Evolutionary conservation across 371 early-diverging fungal species (phyloP).

Genomic region (Rhizopus sp.): DNA sequence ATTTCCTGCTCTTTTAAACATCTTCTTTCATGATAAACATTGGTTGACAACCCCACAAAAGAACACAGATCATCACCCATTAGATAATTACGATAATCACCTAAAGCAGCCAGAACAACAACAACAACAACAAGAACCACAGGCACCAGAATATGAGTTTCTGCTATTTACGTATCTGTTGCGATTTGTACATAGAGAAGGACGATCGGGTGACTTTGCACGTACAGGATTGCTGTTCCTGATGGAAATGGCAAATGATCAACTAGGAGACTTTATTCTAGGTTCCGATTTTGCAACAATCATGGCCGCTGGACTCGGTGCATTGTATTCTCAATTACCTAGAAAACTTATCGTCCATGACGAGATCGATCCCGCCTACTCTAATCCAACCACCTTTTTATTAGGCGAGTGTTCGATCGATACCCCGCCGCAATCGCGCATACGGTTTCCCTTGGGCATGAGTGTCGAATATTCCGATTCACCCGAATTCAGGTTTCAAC

Average conservation of each 20-base stretch:
- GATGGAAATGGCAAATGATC: constrained; percentile 79
- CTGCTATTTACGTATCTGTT: constrained; percentile 86
- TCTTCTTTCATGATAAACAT: constrained; percentile 86
- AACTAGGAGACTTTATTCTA: constrained; percentile 78
- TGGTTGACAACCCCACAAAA: constrained; percentile 75
- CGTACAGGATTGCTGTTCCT: constrained; percentile 88
- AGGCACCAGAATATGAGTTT: constrained; percentile 73
- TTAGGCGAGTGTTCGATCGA: constrained; percentile 23
- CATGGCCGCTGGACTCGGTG: constrained; percentile 86
- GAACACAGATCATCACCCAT: constrained; percentile 3
- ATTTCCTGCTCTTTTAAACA: constrained; percentile 82
- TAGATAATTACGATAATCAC: constrained; percentile 4
- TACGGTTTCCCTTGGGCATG: constrained; percentile 26
- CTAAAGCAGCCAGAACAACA: not conserved
- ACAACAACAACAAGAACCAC: constrained; percentile 14
- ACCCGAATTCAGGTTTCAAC: constrained; percentile 69
- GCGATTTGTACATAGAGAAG: constrained; percentile 86
- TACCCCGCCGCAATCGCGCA: not conserved
- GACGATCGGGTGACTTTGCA: constrained; percentile 86
- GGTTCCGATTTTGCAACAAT: constrained; percentile 82
- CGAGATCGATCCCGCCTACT: constrained; percentile 30
- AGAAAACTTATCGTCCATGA: constrained; percentile 68
- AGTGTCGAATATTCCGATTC: constrained; percentile 60
- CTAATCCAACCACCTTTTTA: constrained; percentile 47
- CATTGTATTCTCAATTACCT: constrained; percentile 91